Conservation (phyloP, 2,329 filamentous ascomycete species). For the Fusarium cicatricum region DNA sequence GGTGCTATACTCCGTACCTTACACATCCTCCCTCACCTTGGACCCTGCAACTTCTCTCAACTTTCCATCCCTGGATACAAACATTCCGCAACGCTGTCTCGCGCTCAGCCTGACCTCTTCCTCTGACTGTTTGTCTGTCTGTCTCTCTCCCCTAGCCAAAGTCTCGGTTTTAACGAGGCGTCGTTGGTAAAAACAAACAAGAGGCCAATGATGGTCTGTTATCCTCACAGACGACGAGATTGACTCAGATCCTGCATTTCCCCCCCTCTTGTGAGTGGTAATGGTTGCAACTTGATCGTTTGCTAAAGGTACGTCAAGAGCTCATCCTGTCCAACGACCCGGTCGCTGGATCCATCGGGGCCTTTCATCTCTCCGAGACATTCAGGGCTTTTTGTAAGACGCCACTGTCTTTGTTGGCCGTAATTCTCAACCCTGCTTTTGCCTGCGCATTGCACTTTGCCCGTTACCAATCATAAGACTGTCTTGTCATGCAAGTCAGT, state of each 20-base stretch:
- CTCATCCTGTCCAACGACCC: conserved; percentile 14
- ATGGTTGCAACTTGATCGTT: neutral
- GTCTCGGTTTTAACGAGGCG: conserved; percentile 5
- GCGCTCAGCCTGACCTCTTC: conserved; percentile 1
- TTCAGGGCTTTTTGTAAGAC: neutral
- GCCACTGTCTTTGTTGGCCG: conserved; percentile 12
- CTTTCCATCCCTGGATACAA: neutral
- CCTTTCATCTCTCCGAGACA: conserved; percentile 19
- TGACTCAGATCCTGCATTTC: conserved; percentile 4
- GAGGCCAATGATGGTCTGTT: neutral
- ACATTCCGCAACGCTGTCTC: conserved; percentile 15
- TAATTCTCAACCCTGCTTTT: conserved; percentile 2
- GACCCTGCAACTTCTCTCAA: no score
- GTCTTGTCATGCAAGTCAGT: conserved; percentile 5
- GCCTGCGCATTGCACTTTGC: conserved; percentile 3
- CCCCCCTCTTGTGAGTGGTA: neutral
- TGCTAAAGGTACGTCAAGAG: neutral
- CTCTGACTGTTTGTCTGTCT: no score
- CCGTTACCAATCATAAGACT: neutral
- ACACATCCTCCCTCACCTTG: neutral
- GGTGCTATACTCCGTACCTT: no score
- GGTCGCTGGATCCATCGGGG: conserved; percentile 23
- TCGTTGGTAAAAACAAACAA: neutral
- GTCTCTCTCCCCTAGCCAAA: conserved; percentile 8
- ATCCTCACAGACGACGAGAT: neutral